phyloP scores from a whole-genome alignment of 169 alveolate genomes.

The Eimeria necatrix region DNA sequence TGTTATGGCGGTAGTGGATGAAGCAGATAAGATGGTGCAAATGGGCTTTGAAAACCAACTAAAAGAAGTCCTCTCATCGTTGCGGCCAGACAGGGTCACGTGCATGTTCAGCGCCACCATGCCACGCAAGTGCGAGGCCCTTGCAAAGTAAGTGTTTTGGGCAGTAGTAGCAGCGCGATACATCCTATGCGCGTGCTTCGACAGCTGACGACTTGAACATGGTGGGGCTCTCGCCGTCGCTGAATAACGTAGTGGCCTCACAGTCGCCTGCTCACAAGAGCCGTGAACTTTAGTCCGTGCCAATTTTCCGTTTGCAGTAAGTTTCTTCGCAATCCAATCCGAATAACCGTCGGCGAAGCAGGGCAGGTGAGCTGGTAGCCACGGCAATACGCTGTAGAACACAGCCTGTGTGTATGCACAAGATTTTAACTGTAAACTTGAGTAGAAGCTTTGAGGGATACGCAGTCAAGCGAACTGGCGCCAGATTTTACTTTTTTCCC shows the following conservation, averaged over 20 bases:
- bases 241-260: too few species aligned
- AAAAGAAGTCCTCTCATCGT: slow-evolving; percentile 38
- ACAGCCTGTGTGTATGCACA: not conserved
- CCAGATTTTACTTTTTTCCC: not conserved
- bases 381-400: not conserved
- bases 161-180: slow-evolving; percentile 6
- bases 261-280: not conserved
- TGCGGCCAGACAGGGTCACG: slow-evolving; percentile 77
- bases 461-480: too few species aligned
- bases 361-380: slow-evolving; percentile 78
- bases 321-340: slow-evolving; percentile 77
- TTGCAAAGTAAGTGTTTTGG: slow-evolving; percentile 52
- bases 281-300: not conserved
- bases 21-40: slow-evolving; percentile 81
- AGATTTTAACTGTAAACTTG: not conserved
- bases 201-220: too few species aligned
- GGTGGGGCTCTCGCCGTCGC: too few species aligned
- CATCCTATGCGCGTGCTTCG: too few species aligned
- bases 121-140: slow-evolving; percentile 77
- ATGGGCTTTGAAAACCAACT: slow-evolving; percentile 80
- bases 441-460: too few species aligned
- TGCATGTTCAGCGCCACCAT: slow-evolving; percentile 80
- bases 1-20: slow-evolving; percentile 80
- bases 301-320: slow-evolving; percentile 55
- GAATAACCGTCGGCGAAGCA: slow-evolving; percentile 76